Evolutionary conservation across 2,329 filamentous ascomycete genomes (phyloP), one percentile per base, ranked within the genome.

Genomic region (Colletotrichum zoysiae): DNA sequence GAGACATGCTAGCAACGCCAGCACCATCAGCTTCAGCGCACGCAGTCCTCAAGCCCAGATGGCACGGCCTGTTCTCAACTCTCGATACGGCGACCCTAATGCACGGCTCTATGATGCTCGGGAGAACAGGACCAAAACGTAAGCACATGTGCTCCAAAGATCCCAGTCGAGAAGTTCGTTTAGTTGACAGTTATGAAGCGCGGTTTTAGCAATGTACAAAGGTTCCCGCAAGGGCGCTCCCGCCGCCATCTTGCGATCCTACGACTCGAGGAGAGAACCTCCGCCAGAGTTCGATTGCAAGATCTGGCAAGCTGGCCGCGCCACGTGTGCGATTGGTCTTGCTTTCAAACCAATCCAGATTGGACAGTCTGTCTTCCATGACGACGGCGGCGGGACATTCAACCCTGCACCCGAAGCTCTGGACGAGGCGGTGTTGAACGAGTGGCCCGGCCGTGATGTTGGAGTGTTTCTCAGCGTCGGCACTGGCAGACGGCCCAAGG

Each of bases 331-430:
- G 0, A 96, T 95, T 1, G 94, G 93, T 0, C 86, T 98, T 55
- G 96, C 96, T 1, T 99, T 99, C 84, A 99, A 99, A 80, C 95
- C 95, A 0, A 95, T 99, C 61, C 92, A 93, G 75, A 93, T 99
- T 50, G 96, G 96, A 4, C 95, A 98, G 80, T 95, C 95, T 0
- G 87, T 95, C 12, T 99, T 99, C 78, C 92, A 97, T 72, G 96
- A 99, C 76, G 95, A 98, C 79, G 96, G 96, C 1, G 87, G 89
- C 1, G 96, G 96, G 5, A 95, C 92, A 73, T 99, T 96, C 82
- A 99, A 99, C 79, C 96, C 95, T 0, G 88, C 95, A 0, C 93
- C 95, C 1, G 89, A 93, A 74, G 89, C 94, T 0, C 87, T 99
- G 14, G 95, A 98, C 76, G 96, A 99, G 82, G 95, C 95, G 7